Conservation (phyloP, 2,329 filamentous ascomycete species). For the Coniella vitis region DNA sequence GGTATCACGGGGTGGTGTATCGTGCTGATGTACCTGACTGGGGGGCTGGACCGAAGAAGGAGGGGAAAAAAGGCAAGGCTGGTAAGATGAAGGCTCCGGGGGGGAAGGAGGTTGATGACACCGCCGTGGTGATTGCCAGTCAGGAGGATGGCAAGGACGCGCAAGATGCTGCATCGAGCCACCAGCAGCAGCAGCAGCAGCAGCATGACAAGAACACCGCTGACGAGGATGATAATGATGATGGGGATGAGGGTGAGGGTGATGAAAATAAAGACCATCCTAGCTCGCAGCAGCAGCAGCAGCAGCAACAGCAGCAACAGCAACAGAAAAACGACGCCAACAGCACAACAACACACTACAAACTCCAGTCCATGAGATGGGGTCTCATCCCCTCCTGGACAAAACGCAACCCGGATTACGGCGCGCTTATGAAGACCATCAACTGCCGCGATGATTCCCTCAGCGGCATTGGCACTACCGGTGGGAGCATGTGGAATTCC, state of each 20-base stretch:
- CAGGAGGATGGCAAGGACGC: no score
- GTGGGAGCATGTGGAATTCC: slow-evolving; percentile 74
- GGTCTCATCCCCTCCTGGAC: slow-evolving; percentile 92
- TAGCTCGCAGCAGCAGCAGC: no score
- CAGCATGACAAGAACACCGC: slow-evolving; percentile 15
- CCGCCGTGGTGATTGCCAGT: no score
- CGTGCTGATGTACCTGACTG: slow-evolving; percentile 63
- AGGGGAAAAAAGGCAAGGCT: slow-evolving; percentile 20
- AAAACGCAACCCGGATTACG: slow-evolving; percentile 72
- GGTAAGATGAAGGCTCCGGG: slow-evolving; percentile 18
- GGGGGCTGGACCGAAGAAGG: slow-evolving; percentile 39
- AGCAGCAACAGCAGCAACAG: neutral
- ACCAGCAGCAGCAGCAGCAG: no score
- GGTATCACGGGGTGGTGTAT: slow-evolving; percentile 79
- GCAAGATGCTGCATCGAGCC: no score
- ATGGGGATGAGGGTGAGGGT: neutral
- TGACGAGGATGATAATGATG: slow-evolving; percentile 5
- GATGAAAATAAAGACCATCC: neutral
- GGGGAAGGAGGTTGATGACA: neutral
- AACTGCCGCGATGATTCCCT: slow-evolving; percentile 92
- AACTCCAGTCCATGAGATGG: slow-evolving; percentile 93
- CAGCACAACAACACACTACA: slow-evolving; percentile 51
- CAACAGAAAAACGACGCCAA: neutral
- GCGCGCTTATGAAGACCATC: slow-evolving; percentile 76
- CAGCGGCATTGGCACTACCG: slow-evolving; percentile 37